phyloP scores from a whole-genome alignment of 1,139 yeast species.

The Kluyveromyces sp. region DNA sequence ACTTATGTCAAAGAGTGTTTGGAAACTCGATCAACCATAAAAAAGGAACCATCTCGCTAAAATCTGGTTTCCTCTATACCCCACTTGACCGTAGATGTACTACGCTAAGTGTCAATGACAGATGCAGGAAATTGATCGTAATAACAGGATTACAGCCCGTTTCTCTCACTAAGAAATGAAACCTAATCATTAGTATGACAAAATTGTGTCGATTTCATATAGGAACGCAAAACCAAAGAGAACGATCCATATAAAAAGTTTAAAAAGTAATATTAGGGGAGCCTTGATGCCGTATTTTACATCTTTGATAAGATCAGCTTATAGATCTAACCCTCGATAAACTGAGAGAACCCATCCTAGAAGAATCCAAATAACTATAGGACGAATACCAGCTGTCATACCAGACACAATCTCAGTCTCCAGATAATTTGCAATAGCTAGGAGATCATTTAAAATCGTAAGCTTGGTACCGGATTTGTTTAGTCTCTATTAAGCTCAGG shows the following conservation, averaged over 20 bases:
- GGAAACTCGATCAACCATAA: no score
- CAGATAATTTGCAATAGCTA: no score
- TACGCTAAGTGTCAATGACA: no score
- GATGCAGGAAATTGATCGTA: no score
- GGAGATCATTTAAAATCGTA: not conserved
- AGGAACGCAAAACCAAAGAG: not conserved
- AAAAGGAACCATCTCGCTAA: no score
- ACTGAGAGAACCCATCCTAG: not conserved
- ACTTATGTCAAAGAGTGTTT: no score
- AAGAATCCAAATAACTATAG: not conserved
- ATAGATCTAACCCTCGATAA: not conserved
- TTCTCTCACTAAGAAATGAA: not conserved
- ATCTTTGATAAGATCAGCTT: not conserved
- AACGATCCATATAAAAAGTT: not conserved
- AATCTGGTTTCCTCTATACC: no score
- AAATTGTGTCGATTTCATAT: not conserved
- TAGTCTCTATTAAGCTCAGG: not conserved
- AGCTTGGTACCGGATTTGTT: not conserved
- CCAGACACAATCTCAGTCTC: no score
- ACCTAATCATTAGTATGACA: not conserved
- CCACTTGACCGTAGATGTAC: no score
- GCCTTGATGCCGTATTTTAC: not conserved
- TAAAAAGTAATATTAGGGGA: not conserved
- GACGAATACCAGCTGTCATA: not conserved
- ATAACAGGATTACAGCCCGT: not conserved